Conservation (phyloP, 169 alveolate genomes). For the Plasmodium coatneyi region DNA sequence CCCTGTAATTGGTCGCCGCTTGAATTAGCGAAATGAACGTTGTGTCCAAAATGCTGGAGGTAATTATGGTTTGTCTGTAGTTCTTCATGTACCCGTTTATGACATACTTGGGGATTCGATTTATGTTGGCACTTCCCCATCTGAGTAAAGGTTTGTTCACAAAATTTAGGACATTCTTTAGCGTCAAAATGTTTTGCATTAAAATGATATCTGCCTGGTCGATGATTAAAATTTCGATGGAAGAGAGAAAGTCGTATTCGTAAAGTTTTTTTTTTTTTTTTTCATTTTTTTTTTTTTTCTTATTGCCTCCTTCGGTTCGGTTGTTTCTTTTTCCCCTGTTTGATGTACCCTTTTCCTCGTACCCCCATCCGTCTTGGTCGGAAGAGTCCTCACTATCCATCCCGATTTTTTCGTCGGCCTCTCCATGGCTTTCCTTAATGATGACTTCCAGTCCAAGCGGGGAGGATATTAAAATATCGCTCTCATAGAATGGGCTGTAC, state of each 20-base stretch:
- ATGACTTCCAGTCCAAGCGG: conserved; percentile 89
- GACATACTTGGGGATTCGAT: conserved; percentile 59
- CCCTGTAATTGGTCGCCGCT: conserved; percentile 25
- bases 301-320: background rate
- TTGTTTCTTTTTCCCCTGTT: background rate
- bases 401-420: background rate
- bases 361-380: conserved; percentile 6
- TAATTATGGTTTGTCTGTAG: conserved; percentile 69
- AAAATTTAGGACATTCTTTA: conserved; percentile 61
- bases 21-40: conserved; percentile 65
- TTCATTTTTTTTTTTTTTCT: background rate
- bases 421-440: conserved; percentile 76
- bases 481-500: conserved; percentile 87
- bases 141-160: conserved; percentile 61
- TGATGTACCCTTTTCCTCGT: background rate
- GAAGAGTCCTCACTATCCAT: conserved; percentile 10
- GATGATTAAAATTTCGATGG: conserved; percentile 87
- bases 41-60: conserved; percentile 52
- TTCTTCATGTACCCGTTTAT: conserved; percentile 62
- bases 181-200: conserved; percentile 86
- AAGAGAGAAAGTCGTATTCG: conserved; percentile 88
- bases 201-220: conserved; percentile 89
- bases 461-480: conserved; percentile 91
- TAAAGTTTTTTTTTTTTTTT: conserved; percentile 50
- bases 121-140: conserved; percentile 70